Evolutionary conservation across 257 asterid species (phyloP), one percentile per base, ranked within the genome.

Genomic region (Ocimum tenuiflorum): DNA sequence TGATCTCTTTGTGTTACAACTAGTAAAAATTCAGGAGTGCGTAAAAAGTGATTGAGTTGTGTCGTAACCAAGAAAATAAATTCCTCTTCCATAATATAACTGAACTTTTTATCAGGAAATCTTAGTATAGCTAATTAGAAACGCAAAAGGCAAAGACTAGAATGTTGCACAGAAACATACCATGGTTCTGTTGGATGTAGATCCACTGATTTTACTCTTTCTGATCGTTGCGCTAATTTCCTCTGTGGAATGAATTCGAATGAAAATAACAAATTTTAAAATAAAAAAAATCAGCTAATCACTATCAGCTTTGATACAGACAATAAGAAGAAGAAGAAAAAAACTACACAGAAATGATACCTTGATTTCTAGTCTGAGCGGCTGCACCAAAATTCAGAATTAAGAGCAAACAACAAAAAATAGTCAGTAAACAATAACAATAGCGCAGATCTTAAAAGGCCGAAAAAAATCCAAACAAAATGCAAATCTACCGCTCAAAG

Each of bases 121-220:
- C 0, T 51, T 31, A 33, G 7, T 54, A 14, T 19, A 62, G 62
- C 55, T 27, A 42, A 15, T 7, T 13, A n/a, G 31, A 45, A 49
- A 55, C 38, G 33, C 60, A 53, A 66, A 52, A 39, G 5, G 60
- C 51, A 73, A 38, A 20, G 47, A 48, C 53, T 42, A 51, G n/a
- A 48, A 49, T 33, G 3, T 36, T 9, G 19, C 43, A 41, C 8
- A 52, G 47, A 57, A 8, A 39, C 68, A 8, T 72, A 83, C 92
- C 92, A 85, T 85, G 92, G 89, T 81, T 86, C 94, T 7, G 89
- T 75, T 24, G 94, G 94, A 76, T 86, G 94, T 31, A 86, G 87
- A 83, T 86, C 94, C 76, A 83, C 94, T 1, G 89, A 81, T 73
- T 86, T 86, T 48, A 86, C 89, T 74, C 94, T 73, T 72, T 86